phyloP scores from a whole-genome alignment of 768 basidiomycete species.

The Tulasnella calospora region DNA sequence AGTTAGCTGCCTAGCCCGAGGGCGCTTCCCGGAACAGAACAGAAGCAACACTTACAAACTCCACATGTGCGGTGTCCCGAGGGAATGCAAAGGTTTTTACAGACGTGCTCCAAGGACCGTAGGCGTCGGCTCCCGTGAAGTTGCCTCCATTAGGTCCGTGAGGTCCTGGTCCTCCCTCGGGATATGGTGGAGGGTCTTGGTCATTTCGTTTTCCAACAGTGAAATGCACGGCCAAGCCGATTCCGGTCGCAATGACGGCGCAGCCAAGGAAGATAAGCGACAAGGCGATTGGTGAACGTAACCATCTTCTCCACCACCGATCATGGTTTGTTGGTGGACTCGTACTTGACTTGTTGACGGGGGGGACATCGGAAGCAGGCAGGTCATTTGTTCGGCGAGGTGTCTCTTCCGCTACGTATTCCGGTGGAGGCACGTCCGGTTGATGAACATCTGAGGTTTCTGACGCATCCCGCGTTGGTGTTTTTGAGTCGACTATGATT shows the following conservation, averaged over 20 bases:
- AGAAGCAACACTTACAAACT: background rate
- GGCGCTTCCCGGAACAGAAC: background rate
- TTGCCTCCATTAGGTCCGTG: background rate
- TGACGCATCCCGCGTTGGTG: background rate
- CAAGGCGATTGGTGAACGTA: background rate
- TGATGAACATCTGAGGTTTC: background rate
- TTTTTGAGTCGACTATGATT: constrained; percentile 2
- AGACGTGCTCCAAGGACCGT: background rate
- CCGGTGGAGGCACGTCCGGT: background rate
- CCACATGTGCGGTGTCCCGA: background rate
- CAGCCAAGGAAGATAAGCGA: background rate
- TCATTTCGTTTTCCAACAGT: background rate
- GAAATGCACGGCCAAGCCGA: background rate
- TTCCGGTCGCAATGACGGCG: background rate
- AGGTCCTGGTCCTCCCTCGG: background rate
- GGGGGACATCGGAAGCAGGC: background rate
- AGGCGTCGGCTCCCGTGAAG: background rate
- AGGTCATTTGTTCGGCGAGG: background rate
- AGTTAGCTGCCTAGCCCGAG: background rate
- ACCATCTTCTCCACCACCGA: constrained; percentile 5
- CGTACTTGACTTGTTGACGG: background rate
- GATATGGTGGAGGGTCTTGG: background rate
- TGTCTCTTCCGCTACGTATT: background rate
- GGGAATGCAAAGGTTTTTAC: background rate
- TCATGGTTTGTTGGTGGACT: background rate